phyloP scores from a whole-genome alignment of 495 filamentous ascomycete genomes.

The Evansstolkia leycettana region DNA sequence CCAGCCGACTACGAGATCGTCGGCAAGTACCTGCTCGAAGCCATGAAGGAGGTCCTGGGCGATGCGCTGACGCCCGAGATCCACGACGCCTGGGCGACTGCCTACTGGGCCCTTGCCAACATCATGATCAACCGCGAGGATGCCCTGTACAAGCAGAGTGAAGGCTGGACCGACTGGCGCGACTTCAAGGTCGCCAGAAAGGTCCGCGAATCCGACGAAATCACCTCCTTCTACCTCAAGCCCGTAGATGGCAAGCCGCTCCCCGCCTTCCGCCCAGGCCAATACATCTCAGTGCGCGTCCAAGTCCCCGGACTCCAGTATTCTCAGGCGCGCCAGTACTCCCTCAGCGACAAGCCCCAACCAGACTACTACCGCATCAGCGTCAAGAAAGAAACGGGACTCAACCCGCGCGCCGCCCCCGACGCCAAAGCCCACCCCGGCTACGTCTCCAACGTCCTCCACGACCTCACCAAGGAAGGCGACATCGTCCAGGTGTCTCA shows the following conservation, averaged over 20 bases:
- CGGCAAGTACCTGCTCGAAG: conserved; percentile 51
- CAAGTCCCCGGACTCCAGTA: conserved; percentile 44
- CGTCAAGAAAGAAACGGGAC: conserved; percentile 52
- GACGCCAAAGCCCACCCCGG: conserved; percentile 39
- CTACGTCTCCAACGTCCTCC: conserved; percentile 59
- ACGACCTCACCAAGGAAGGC: conserved; percentile 46
- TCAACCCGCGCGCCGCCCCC: conserved; percentile 27
- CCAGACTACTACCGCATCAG: conserved; percentile 55
- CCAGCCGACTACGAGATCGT: conserved; percentile 60
- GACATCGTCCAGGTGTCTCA: conserved; percentile 51
- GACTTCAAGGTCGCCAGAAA: conserved; percentile 54
- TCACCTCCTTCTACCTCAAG: conserved; percentile 59
- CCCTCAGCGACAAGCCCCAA: conserved; percentile 48
- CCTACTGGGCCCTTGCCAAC: conserved; percentile 60
- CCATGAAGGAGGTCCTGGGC: conserved; percentile 55
- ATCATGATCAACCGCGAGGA: conserved; percentile 55
- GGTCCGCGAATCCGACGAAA: conserved; percentile 47
- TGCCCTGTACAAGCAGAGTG: conserved; percentile 43
- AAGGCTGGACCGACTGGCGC: conserved; percentile 51
- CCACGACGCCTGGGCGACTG: conserved; percentile 54
- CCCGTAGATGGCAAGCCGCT: conserved; percentile 50
- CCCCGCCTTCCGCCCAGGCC: conserved; percentile 51
- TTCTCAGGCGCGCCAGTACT: conserved; percentile 60
- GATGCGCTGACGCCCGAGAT: conserved; percentile 54
- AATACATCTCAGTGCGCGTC: conserved; percentile 54